Percentiles rank a stretch among this genome's conserved stretches.
Conservation (phyloP, 78 protist genomes). For the Mastigamoeba balamuthi region DNA sequence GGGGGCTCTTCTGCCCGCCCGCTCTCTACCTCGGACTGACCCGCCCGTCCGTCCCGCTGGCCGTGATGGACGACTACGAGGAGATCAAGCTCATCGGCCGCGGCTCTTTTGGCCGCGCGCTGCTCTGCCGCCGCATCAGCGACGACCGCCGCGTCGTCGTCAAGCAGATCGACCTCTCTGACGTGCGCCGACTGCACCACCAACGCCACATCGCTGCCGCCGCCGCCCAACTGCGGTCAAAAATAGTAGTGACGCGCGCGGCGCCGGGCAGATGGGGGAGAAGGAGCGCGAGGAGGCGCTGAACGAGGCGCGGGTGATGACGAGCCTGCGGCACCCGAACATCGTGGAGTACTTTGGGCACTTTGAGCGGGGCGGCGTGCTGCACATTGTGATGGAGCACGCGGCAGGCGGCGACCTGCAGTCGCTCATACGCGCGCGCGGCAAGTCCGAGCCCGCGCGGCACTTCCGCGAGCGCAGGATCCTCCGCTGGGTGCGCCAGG, state of each 20-base stretch:
- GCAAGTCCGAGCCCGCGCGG: background rate
- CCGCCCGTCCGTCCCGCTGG: too few species aligned
- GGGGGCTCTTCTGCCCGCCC: too few species aligned
- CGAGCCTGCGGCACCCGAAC: background rate
- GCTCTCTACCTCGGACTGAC: too few species aligned
- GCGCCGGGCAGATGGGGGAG: too few species aligned
- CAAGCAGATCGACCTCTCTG: conserved; percentile 65
- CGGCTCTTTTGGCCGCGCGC: conserved; percentile 74
- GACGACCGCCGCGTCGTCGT: conserved; percentile 40
- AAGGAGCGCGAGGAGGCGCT: too few species aligned
- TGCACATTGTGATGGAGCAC: background rate
- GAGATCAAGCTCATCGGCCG: conserved; percentile 58
- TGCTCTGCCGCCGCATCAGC: conserved; percentile 20
- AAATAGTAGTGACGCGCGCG: too few species aligned
- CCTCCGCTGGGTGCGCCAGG: background rate
- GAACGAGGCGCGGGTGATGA: background rate
- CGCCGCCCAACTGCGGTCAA: too few species aligned
- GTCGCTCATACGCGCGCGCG: background rate
- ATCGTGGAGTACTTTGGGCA: background rate
- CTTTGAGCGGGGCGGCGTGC: background rate
- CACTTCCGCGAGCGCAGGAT: background rate
- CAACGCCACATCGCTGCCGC: too few species aligned
- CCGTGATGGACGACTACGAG: conserved; percentile 35
- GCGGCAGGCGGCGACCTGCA: background rate
- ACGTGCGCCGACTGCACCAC: conserved; percentile 15